Base-by-base conservation (phyloP, 768 basidiomycete species). In the Punctularia strigosozonata region DNA sequence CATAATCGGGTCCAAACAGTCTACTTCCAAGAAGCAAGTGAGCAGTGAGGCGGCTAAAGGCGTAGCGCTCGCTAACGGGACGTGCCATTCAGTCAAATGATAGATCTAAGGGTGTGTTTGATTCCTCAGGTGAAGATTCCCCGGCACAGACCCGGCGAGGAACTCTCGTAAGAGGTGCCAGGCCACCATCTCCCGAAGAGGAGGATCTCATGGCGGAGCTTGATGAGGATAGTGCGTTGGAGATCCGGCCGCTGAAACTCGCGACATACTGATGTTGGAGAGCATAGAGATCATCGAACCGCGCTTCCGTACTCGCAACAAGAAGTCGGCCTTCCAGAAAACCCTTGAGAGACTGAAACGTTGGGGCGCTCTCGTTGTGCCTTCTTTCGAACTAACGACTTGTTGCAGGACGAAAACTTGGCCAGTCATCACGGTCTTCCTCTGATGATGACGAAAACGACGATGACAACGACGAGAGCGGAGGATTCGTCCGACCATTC, bases 261-360 rank as follows among this genome's bases (percentile, higher is more conserved):
- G 28, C 31, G 35, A 36, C 25, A 43, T 37, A 24, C 19, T 15
- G 5, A 5, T 34, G n/a, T 31, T 39, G 21, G 31, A 14, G 35
- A 39, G 36, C 25, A 5, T 43, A 86, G 80, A 62, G 38, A 80
- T 88, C 21, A 58, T 89, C 28, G 64, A 77, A 19, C 61, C 59
- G 5, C 76, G 85, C 31, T 55, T 88, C 22, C 76, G 86, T 25
- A 53, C 59, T 20, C 71, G 82, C 22, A 61, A 65, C 42, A 83
- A 73, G 56, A 65, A 68, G 53, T 69, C 77, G 12, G 44, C 56
- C 4, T 87, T 73, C 52, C 79, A 77, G 46, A 68, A 64, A 51
- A 79, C 71, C 43, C 54, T 87, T 12, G 77, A 81, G 44, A 76
- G 65, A 44, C 48, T 86, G 37, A 82, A 73, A 58, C 64, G 84